Base-by-base conservation (phyloP, 305 asterid species). In the Stenogyne calaminthoides region DNA sequence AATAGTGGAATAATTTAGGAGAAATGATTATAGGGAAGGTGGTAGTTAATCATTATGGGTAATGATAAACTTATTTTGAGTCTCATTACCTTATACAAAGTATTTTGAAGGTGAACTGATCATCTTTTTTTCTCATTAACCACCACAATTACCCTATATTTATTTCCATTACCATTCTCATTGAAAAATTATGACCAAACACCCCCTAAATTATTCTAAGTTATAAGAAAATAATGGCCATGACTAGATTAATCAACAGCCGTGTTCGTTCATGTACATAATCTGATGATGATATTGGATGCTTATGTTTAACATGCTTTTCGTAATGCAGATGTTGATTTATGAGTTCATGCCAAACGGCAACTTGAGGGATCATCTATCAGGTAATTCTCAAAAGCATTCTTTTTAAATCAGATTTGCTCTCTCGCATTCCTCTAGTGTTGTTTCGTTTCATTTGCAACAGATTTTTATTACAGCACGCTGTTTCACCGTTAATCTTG, bases 311-410 rank as follows among this genome's bases (percentile, higher is more conserved):
- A 40, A 67, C 55, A 11, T 80, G 70, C 60, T 75, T 69, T 77
- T 79, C 59, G 34, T 61, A 42, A 67, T 78, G 87, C 97, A 95
- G 98, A 95, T 95, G 97, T 76, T 95, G 91, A 80, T 95, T 63
- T 95, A 95, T 62, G 98, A 95, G 75, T 91, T 84, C 87, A 91
- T 95, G 98, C 82, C 98, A 6, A 87, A 95, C 46, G 97, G 97
- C 39, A 89, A 86, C 80, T 79, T 95, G 73, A 82, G 99, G 79
- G 98, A 95, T 80, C 95, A 89, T 78, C 81, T 95, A 63, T 95
- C 97, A 4, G 94, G 99, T 91, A 89, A 71, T 16, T 66, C 57
- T 74, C 65, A 5, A 37, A 56, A 65, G 54, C 4, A 6, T 10
- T 40, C 64, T 61, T 60, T 16, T 20, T 59, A 25, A 60, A 65